phyloP scores from a whole-genome alignment of 2,329 filamentous ascomycete species.

The Ophiostoma tasmaniense region DNA sequence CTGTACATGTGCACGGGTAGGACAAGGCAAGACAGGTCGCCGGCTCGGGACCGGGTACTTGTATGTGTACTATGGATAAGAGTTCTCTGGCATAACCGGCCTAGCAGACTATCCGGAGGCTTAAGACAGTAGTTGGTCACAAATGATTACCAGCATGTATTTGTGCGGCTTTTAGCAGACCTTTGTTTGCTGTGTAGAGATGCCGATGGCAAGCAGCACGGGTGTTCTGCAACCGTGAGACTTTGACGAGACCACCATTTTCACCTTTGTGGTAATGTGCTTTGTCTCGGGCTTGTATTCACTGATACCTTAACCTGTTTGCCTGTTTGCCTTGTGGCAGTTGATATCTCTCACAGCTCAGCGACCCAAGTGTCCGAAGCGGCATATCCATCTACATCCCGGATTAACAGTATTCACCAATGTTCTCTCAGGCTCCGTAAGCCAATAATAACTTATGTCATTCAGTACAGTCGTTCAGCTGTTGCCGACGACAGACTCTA shows the following conservation, averaged over 20 bases:
- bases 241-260: neutral
- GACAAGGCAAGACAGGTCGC: neutral
- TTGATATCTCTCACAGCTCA: neutral
- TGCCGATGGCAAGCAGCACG: neutral
- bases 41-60: neutral
- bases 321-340: neutral
- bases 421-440: neutral
- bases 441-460: neutral
- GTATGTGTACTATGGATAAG: neutral
- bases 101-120: neutral
- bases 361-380: too few relatives aligned
- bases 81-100: neutral
- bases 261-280: too few relatives aligned
- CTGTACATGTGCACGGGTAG: neutral
- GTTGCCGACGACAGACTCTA: neutral
- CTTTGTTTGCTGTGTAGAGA: neutral
- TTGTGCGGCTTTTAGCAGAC: neutral
- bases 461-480: neutral
- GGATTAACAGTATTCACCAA: neutral
- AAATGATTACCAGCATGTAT: neutral
- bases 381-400: neutral
- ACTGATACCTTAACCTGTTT: neutral
- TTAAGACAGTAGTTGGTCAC: neutral
- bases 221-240: neutral
- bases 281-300: too few relatives aligned